phyloP scores from a whole-genome alignment of 2,329 filamentous ascomycete genomes.

The Colletotrichum coccodes region DNA sequence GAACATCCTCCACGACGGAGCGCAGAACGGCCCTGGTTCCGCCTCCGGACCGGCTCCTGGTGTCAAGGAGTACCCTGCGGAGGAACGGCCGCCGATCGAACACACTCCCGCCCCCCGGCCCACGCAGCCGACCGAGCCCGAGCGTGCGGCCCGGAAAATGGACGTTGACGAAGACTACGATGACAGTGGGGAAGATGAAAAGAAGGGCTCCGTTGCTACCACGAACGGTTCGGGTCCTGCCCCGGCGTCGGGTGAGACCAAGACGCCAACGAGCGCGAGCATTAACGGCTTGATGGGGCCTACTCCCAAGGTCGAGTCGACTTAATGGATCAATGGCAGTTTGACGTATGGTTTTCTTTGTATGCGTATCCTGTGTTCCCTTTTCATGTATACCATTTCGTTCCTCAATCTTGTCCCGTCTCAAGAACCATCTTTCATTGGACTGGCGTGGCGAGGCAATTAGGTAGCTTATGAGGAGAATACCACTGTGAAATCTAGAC shows the following conservation, averaged over 20 bases:
- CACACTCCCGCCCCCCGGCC: slow-evolving; percentile 56
- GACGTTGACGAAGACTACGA: slow-evolving; percentile 98
- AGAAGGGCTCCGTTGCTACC: slow-evolving; percentile 59
- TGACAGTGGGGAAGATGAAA: slow-evolving; percentile 90
- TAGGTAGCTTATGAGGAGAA: slow-evolving; percentile 30
- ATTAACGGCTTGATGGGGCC: slow-evolving; percentile 60
- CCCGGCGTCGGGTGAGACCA: slow-evolving; percentile 61
- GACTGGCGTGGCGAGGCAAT: slow-evolving; percentile 22
- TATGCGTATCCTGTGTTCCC: slow-evolving; percentile 18
- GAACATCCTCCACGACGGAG: slow-evolving; percentile 61
- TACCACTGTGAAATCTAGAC: background rate
- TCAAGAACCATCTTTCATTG: slow-evolving; percentile 6
- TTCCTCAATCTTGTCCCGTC: slow-evolving; percentile 13
- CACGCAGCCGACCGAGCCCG: slow-evolving; percentile 75
- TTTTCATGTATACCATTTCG: slow-evolving; percentile 36
- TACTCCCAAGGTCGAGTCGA: slow-evolving; percentile 57
- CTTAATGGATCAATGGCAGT: slow-evolving; percentile 33
- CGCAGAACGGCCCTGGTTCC: slow-evolving; percentile 40
- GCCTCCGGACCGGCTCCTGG: slow-evolving; percentile 51
- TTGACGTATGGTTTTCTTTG: slow-evolving; percentile 28
- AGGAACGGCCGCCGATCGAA: slow-evolving; percentile 67
- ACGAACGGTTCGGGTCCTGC: slow-evolving; percentile 55
- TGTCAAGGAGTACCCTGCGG: slow-evolving; percentile 63
- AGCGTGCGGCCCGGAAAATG: slow-evolving; percentile 89
- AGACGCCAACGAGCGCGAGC: slow-evolving; percentile 60